These are phyloP conservation scores for Sporopachydermia lactativora DNA, from an alignment of 805 yeast genomes.

Conservation along the genomic window DNA sequence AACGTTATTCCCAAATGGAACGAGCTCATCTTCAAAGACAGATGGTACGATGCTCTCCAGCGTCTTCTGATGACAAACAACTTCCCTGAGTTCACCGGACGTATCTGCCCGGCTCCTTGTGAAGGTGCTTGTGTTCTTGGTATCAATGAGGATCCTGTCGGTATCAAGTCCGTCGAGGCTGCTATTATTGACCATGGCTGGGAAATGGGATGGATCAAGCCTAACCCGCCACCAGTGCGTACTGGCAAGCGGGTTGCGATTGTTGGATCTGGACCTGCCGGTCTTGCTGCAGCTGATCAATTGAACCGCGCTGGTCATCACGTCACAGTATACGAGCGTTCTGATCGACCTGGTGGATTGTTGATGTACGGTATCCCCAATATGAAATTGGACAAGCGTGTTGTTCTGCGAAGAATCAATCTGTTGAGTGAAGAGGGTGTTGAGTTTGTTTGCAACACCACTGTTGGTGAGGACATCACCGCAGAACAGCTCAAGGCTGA, in stretches of 20 bases:
- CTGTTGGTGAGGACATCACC: slow-evolving; percentile 73
- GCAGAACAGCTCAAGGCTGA: slow-evolving; percentile 49
- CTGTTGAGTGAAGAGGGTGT: slow-evolving; percentile 85
- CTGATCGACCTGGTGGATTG: slow-evolving; percentile 93
- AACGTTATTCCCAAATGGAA: slow-evolving; percentile 97
- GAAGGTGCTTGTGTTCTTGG: slow-evolving; percentile 95
- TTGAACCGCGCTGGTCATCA: slow-evolving; percentile 89
- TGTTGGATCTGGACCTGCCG: slow-evolving; percentile 96
- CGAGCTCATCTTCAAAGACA: slow-evolving; percentile 85
- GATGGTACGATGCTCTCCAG: slow-evolving; percentile 90
- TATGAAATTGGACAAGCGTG: slow-evolving; percentile 90
- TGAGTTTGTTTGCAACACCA: slow-evolving; percentile 57
- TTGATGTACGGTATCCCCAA: slow-evolving; percentile 99
- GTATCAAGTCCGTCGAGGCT: slow-evolving; percentile 90
- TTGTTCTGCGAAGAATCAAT: slow-evolving; percentile 89
- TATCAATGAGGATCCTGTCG: slow-evolving; percentile 88
- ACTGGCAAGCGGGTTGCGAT: slow-evolving; percentile 79
- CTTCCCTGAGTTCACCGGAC: slow-evolving; percentile 97
- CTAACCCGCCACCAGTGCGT: slow-evolving; percentile 62
- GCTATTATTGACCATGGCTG: slow-evolving; percentile 94
- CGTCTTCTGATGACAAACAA: slow-evolving; percentile 90
- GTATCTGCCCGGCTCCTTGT: slow-evolving; percentile 99
- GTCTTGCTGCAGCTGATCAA: slow-evolving; percentile 94
- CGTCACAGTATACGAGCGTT: slow-evolving; percentile 86
- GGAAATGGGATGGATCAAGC: slow-evolving; percentile 92